Conservation (phyloP, 2,329 filamentous ascomycete species). For the Hymenoscyphus scutula region DNA sequence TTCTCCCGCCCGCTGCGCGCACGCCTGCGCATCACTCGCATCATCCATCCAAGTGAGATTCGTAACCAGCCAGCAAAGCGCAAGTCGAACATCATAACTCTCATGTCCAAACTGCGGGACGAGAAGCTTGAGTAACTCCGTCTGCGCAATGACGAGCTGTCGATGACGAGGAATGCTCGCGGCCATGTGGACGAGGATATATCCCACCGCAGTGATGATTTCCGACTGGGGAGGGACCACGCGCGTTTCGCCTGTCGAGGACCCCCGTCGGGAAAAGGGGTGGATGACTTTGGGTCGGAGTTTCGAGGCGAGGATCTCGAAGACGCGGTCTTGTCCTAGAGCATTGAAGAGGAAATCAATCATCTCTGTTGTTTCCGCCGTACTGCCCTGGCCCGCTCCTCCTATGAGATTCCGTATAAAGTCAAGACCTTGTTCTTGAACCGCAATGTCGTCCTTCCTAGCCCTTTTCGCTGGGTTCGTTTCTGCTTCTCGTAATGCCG, state of each 20-base stretch:
- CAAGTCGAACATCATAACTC: constrained; percentile 70
- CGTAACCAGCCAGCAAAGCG: constrained; percentile 78
- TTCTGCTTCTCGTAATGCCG: constrained; percentile 61
- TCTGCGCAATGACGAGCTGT: constrained; percentile 73
- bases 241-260: constrained; percentile 44
- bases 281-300: constrained; percentile 61
- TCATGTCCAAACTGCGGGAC: constrained; percentile 71
- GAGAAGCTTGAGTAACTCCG: constrained; percentile 69
- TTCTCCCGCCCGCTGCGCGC: constrained; percentile 63
- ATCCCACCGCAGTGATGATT: constrained; percentile 75
- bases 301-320: constrained; percentile 78
- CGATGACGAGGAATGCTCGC: constrained; percentile 77
- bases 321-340: constrained; percentile 74
- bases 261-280: constrained; percentile 47
- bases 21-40: constrained; percentile 61
- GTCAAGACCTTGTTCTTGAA: constrained; percentile 88
- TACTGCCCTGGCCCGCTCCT: constrained; percentile 49
- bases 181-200: constrained; percentile 83
- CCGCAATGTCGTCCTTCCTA: constrained; percentile 73
- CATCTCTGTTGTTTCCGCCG: constrained; percentile 62
- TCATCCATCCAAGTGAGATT: constrained; percentile 86
- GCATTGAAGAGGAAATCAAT: constrained; percentile 79
- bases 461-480: constrained; percentile 65
- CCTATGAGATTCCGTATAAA: constrained; percentile 88
- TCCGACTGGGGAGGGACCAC: constrained; percentile 60